Evolutionary conservation across 192 early-diverging fungal species (phyloP).

Genomic region (Powellomyces hirtus): DNA sequence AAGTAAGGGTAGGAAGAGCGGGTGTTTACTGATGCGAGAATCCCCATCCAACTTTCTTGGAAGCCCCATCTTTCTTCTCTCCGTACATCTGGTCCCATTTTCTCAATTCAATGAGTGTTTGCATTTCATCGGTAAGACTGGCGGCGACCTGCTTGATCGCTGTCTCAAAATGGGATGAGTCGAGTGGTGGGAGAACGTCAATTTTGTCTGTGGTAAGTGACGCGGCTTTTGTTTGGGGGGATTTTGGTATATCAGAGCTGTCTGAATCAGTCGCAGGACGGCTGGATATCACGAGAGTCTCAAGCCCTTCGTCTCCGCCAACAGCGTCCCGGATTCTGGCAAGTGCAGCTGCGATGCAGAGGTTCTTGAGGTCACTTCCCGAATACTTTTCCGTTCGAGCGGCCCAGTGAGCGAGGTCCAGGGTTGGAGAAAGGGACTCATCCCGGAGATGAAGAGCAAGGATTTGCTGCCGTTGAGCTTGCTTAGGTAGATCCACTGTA

Average conservation of each 20-base stretch:
- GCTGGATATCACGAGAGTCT: constrained; percentile 1
- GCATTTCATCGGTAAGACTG: constrained; percentile 86
- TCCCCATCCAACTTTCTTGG: constrained; percentile 5
- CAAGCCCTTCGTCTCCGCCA: constrained; percentile 2
- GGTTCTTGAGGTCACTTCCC: constrained; percentile 92
- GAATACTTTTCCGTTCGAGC: constrained; percentile 77
- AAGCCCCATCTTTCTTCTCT: constrained; percentile 55
- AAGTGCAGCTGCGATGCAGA: constrained; percentile 82
- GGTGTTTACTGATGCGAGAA: background rate
- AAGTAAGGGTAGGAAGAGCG: no score
- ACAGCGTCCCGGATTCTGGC: constrained; percentile 41
- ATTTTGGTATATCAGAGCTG: no score
- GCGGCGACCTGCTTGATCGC: constrained; percentile 83
- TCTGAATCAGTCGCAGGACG: no score
- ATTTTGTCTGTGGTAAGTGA: background rate
- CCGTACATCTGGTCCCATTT: constrained; percentile 92
- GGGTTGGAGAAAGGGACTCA: constrained; percentile 62
- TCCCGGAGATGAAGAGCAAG: constrained; percentile 73
- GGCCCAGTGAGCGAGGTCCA: constrained; percentile 67
- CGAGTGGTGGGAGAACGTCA: constrained; percentile 36
- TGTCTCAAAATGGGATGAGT: constrained; percentile 73
- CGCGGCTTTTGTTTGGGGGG: no score
- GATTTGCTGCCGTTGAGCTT: constrained; percentile 72
- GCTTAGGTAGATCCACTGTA: constrained; percentile 80
- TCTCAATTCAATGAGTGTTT: constrained; percentile 79